A percentile compares a stretch with the other conserved stretches of the same genome.
Evolutionary conservation across 805 yeast genomes (phyloP).

Genomic region (Metschnikowia cubensis): DNA sequence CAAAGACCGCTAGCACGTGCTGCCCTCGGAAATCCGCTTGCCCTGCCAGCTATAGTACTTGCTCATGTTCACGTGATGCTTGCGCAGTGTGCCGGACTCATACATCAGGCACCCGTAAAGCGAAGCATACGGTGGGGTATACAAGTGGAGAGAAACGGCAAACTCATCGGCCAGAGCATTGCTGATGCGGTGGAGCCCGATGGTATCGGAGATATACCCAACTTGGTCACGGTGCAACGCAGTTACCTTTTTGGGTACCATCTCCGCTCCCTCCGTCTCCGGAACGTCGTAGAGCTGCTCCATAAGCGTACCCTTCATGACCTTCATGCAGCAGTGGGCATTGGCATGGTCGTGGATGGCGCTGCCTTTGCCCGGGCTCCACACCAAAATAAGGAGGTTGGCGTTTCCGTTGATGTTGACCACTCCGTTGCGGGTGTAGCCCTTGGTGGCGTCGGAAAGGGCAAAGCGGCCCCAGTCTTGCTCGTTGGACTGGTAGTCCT

Average conservation of each 20-base stretch:
- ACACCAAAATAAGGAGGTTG: slow-evolving; percentile 60
- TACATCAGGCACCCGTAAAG: slow-evolving; percentile 51
- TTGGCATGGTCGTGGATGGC: slow-evolving; percentile 72
- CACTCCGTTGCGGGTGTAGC: slow-evolving; percentile 68
- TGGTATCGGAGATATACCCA: slow-evolving; percentile 59
- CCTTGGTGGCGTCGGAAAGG: slow-evolving; percentile 44
- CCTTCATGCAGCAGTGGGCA: slow-evolving; percentile 74
- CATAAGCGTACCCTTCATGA: slow-evolving; percentile 53
- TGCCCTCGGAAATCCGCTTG: slow-evolving; percentile 15
- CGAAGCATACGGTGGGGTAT: slow-evolving; percentile 74
- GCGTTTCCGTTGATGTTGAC: slow-evolving; percentile 69
- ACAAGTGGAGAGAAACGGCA: slow-evolving; percentile 65
- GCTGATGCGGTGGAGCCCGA: slow-evolving; percentile 63
- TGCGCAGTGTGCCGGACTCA: slow-evolving; percentile 47
- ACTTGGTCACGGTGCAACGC: slow-evolving; percentile 41
- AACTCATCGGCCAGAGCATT: slow-evolving; percentile 41
- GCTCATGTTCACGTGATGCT: slow-evolving; percentile 54
- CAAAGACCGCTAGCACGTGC: slow-evolving; percentile 14
- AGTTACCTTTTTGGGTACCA: slow-evolving; percentile 25
- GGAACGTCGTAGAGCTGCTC: slow-evolving; percentile 59
- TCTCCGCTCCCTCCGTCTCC: slow-evolving; percentile 21
- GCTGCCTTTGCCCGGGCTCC: slow-evolving; percentile 65
- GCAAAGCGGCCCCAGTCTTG: slow-evolving; percentile 60
- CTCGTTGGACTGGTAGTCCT: slow-evolving; percentile 43
- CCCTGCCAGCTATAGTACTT: slow-evolving; percentile 64